A percentile compares a stretch with the other conserved stretches of the same genome.
phyloP scores from a whole-genome alignment of 257 asterid species.

The Plantago major region DNA sequence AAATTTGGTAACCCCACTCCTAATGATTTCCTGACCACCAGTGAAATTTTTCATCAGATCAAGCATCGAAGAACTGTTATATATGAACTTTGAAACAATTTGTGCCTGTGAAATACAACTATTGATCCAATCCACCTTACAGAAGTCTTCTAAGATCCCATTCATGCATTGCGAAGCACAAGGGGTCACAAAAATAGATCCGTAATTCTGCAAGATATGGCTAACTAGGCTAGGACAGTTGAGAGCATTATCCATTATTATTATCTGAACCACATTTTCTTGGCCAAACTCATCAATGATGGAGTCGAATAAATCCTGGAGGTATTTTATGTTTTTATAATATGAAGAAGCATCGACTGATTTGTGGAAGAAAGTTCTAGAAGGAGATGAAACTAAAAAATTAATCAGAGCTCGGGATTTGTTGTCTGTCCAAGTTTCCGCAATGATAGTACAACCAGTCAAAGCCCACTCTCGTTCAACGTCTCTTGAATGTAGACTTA shows the following conservation, averaged over 20 bases:
- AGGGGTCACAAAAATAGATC: constrained; percentile 70
- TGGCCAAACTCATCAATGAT: constrained; percentile 78
- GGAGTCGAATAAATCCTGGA: constrained; percentile 79
- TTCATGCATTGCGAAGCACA: constrained; percentile 86
- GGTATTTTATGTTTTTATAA: constrained; percentile 63
- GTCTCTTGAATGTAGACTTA: constrained; percentile 57
- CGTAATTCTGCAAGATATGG: constrained; percentile 73
- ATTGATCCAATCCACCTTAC: constrained; percentile 82
- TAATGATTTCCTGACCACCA: constrained; percentile 73
- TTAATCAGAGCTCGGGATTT: constrained; percentile 77
- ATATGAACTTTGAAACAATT: constrained; percentile 60
- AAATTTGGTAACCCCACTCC: constrained; percentile 65
- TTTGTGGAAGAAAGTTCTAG: constrained; percentile 74
- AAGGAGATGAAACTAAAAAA: constrained; percentile 83
- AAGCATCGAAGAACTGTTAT: constrained; percentile 53
- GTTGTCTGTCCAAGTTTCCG: constrained; percentile 91
- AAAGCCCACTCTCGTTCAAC: constrained; percentile 77
- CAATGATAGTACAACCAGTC: constrained; percentile 86
- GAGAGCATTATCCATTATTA: constrained; percentile 49
- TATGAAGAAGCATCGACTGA: constrained; percentile 84
- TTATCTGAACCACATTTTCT: constrained; percentile 78
- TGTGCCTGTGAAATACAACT: constrained; percentile 82
- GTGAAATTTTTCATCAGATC: constrained; percentile 79
- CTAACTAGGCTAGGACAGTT: constrained; percentile 62
- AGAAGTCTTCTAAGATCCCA: constrained; percentile 76